Base-by-base conservation (phyloP, 169 alveolate species). In the Toxoplasma gondii region DNA sequence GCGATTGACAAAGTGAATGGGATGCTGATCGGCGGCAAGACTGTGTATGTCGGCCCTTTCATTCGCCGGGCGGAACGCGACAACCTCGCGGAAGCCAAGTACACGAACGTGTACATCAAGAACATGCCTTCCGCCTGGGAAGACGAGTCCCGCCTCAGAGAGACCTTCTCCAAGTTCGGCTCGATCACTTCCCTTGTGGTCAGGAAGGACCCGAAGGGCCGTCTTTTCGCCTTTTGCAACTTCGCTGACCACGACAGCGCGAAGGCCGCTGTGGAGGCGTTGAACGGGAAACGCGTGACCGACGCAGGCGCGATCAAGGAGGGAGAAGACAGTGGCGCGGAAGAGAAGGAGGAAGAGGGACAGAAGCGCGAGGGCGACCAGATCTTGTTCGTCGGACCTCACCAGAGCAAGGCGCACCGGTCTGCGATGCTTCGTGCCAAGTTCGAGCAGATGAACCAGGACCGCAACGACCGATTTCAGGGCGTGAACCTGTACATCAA, bases 1-100 rank as follows among this genome's bases (percentile, higher is more conserved):
- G 99, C 99, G 36, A 97, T 98, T 45, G 98, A 97, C 90, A 95
- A 98, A 96, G 98, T 98, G 80, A 98, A 98, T 92, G 99, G 99
- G 83, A 97, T 97, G 97, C 96, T 96, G 69, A 96, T 98, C 44
- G 99, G 99, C 34, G 98, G 98, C 34, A 98, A 98, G 96, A 97
- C 97, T 58, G 99, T 98, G 9, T 96, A 97, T 39, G 99, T 98
- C 29, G 99, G 99, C 34, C 98, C 98, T 22, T 98, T 98, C 96
- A 94, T 97, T 92, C 96, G 97, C 92, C 97, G 97, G 54, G 95
- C 96, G 31, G 99, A 98, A 90, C 96, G 97, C n/a, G 93, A 88
- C 99, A 96, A 95, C 43, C 97, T 94, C 74, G 92, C 88, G 39
- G 93, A 64, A 9, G 45, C 39, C 67, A 88, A 94, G 38, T 96